Base-by-base conservation (phyloP, 2,329 filamentous ascomycete genomes). In the Lasiodiplodia gonubiensis region DNA sequence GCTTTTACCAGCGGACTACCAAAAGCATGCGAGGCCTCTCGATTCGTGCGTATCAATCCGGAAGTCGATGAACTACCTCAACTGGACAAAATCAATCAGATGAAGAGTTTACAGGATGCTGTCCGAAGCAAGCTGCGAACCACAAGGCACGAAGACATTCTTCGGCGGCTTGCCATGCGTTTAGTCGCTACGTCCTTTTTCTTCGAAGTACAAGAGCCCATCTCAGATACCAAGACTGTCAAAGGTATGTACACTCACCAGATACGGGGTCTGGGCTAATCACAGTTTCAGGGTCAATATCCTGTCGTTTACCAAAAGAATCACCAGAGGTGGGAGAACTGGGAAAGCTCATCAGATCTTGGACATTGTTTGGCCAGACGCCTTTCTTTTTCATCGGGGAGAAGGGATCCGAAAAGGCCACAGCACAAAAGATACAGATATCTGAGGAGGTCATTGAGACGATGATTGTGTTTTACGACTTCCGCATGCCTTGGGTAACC, bases 151-250 rank as follows among this genome's bases (percentile, higher is more conserved):
- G 64, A 68, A 18, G 21, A 35, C 21, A 21, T 55, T 14, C 64
- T 73, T 46, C 68, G 70, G 37, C 42, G 33, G 4, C 37, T 72
- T 30, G 70, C 68, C 4, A 67, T 67, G 27, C 52, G 64, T 6
- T 54, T 74, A 12, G 69, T 72, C 1, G 69, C 71, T n/a, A 70
- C 71, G 5, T 67, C 60, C 25, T 73, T 74, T 69, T 73, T 72
- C 64, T 73, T 71, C 61, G 70, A 74, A 35, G 46, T 66, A 52
- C 35, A 33, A 12, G 30, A 53, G 12, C 39, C 27, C 3, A 23
- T 53, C 16, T 30, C 25, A 3, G 35, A 64, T 14, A 25, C 30
- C 14, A 60, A 61, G 25, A 30, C 46, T 14, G 66, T 49, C 25
- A 14, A 23, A 33, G 69, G 69, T 69, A 64, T 12, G 37, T 46